Base-by-base conservation (phyloP, 2,329 filamentous ascomycete genomes). In the Aspergillus novoparasiticus region DNA sequence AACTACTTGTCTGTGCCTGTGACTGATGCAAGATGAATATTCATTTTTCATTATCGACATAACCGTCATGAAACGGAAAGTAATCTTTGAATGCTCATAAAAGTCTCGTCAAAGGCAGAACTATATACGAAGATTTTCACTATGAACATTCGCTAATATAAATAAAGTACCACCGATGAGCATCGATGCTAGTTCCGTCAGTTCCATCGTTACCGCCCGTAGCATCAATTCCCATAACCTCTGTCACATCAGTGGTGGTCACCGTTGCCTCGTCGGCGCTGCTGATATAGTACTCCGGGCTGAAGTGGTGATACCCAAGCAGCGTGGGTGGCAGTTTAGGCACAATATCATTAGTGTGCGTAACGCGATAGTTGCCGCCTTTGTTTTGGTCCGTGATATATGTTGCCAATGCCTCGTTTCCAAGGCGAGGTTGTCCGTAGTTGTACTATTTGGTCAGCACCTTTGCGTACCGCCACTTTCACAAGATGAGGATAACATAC, bases 361-460 rank as follows among this genome's bases (percentile, higher is more conserved):
- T 78, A 51, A 76, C 67, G n/a, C 76, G 73, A 60, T 71, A 78
- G 62, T 72, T 75, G 56, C 56, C 63, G 9, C 64, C 68, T 14
- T 12, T 48, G 30, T 45, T 21, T 57, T 76, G 74, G 5, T 56
- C 59, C 3, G 74, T 74, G 56, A 78, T 71, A 64, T 72, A 77
- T 10, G 70, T 66, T 19, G 74, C 75, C 21, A 78, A 61, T 0
- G 63, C 64, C 5, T 60, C 51, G 45, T 77, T 77, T 6, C 75
- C 78, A 5, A 77, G 70, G 34, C 77, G 77, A 3, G 78, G 78
- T 43, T 72, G 71, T 23, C 78, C 78, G 60, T 76, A 80, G 2
- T 74, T 77, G 62, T 77, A 79, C 75, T 78, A 34, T 45, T 12
- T 9, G 19, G 23, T 32, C 12, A 30, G 30, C 19, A n/a, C n/a